Percentiles rank a stretch among this genome's conserved stretches.
These are phyloP conservation scores for Fusarium staphyleae DNA, from an alignment of 2,329 filamentous ascomycete species.

Conservation along the genomic window DNA sequence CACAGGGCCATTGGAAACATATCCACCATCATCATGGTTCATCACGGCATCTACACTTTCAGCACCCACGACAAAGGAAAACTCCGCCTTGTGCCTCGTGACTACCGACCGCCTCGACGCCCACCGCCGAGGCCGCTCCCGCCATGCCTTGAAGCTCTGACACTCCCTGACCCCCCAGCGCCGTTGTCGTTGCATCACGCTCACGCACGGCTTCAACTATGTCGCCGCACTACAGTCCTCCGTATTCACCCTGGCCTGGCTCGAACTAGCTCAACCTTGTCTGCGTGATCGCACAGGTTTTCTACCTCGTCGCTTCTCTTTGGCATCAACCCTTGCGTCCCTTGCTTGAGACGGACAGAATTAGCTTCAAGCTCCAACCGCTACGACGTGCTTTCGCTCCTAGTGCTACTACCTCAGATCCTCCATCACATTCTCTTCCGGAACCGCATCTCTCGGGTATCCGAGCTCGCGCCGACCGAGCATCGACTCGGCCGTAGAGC, in stretches of 20 bases:
- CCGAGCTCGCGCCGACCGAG: slow-evolving; percentile 27
- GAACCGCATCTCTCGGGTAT: slow-evolving; percentile 25
- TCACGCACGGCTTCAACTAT: slow-evolving; percentile 6
- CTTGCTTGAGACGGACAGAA: background rate
- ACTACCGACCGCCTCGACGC: slow-evolving; percentile 2
- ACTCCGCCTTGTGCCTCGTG: background rate
- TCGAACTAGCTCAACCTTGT: slow-evolving; percentile 6
- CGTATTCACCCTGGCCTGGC: background rate
- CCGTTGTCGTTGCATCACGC: slow-evolving; percentile 5
- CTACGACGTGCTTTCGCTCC: slow-evolving; percentile 7
- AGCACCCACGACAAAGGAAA: background rate
- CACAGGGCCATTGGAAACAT: slow-evolving; percentile 7
- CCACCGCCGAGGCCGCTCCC: slow-evolving; percentile 4
- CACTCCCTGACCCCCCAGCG: background rate
- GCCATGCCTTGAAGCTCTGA: background rate
- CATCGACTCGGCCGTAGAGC: slow-evolving; percentile 9
- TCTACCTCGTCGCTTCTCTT: background rate
- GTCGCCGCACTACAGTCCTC: too few species aligned
- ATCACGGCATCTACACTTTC: slow-evolving; percentile 4
- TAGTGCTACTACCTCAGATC: slow-evolving; percentile 8
- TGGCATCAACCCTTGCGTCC: slow-evolving; percentile 4
- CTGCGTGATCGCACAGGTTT: background rate
- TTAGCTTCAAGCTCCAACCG: slow-evolving; percentile 2
- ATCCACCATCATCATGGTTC: slow-evolving; percentile 20
- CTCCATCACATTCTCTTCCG: slow-evolving; percentile 1